Base-by-base conservation (phyloP, 2,329 filamentous ascomycete genomes). In the Talaromyces sp. region DNA sequence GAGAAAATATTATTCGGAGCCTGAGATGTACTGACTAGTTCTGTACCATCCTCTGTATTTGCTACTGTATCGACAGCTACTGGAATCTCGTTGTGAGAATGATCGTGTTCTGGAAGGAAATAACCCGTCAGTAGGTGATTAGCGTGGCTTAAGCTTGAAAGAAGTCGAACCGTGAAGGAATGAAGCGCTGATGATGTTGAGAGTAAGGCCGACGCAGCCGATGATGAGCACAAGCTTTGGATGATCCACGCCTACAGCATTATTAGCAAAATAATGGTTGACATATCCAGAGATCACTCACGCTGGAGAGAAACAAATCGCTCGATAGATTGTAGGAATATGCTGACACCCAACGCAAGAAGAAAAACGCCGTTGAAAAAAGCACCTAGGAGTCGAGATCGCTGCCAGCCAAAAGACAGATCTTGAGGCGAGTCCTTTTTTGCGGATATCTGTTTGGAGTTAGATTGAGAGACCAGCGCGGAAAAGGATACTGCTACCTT, bases 331-430 rank as follows among this genome's bases (percentile, higher is more conserved):
- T 93, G 90, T 2, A 93, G 78, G 37, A 90, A 84, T 61, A 93
- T 91, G 74, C 89, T 91, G 47, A 93, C 76, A 0, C 89, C 89
- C 3, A 93, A 79, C 0, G 89, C 90, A 11, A 93, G 76, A 1
- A 93, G 82, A 65, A 93, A 90, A 1, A 89, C 87, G 16, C 90
- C 90, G 70, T 93, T 93, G 83, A 93, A 93, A 76, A 93, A 93
- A 27, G 89, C 89, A 7, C 90, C 90, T 0, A 93, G 80, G 1
- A 92, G 75, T n/a, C 86, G 85, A 16, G 90, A 89, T 27, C 90
- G 84, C 64, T 90, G 88, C 90, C 90, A 93, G n/a, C 90, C 90
- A 69, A 90, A 93, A 0, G 89, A 86, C 14, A 90, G 81, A 9
- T 81, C 60, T 62, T 62, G 45, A 19, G 60, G 60, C 14, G 60